phyloP scores from a whole-genome alignment of 2,329 filamentous ascomycete species.

The Colletotrichum sp. region DNA sequence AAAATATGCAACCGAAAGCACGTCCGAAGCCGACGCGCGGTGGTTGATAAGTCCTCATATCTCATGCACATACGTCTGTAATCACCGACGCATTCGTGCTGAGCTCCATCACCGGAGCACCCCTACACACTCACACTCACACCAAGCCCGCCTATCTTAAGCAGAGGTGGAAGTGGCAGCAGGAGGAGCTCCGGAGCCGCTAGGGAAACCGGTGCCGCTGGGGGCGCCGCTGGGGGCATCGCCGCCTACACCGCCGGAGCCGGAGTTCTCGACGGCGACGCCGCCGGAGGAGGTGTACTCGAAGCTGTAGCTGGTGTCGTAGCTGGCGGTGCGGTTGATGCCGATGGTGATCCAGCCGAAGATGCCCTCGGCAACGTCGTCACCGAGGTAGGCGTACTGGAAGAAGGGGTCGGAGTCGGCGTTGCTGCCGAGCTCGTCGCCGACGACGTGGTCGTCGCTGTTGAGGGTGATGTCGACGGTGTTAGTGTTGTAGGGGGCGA shows the following conservation, averaged over 20 bases:
- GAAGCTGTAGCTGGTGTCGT: neutral
- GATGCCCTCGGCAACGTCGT: slow-evolving; percentile 47
- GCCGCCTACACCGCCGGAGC: neutral
- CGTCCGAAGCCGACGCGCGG: neutral
- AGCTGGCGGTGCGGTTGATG: slow-evolving; percentile 32
- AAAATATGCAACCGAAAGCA: neutral
- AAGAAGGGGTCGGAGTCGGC: slow-evolving; percentile 55
- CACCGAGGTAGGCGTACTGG: slow-evolving; percentile 56
- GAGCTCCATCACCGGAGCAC: neutral
- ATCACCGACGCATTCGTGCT: neutral
- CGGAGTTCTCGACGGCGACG: neutral
- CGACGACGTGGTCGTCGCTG: slow-evolving; percentile 48
- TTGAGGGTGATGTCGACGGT: slow-evolving; percentile 1
- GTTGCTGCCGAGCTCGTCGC: slow-evolving; percentile 42
- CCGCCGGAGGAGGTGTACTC: neutral
- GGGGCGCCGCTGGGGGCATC: slow-evolving; percentile 5
- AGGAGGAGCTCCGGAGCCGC: neutral
- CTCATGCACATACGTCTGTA: neutral
- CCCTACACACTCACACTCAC: neutral
- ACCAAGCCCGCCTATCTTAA: neutral
- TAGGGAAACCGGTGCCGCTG: slow-evolving; percentile 6
- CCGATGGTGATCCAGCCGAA: slow-evolving; percentile 53
- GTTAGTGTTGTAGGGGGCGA: slow-evolving; percentile 11
- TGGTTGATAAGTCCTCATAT: neutral
- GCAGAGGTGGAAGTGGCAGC: neutral